These are phyloP conservation scores for Phytophthora nicotianae DNA, from an alignment of 352 stramenopile species.

Conservation along the genomic window DNA sequence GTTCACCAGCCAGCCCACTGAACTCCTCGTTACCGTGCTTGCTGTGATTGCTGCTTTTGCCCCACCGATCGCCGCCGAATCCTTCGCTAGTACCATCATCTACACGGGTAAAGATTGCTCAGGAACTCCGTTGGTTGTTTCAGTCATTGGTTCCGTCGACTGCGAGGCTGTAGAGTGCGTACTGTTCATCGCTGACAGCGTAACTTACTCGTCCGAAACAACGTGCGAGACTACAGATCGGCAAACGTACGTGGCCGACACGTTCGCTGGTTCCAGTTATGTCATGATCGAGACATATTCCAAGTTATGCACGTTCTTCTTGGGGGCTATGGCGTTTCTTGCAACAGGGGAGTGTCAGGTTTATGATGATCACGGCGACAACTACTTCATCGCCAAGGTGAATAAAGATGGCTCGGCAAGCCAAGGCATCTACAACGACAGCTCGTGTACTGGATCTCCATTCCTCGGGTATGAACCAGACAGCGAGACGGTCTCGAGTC, in stretches of 20 bases:
- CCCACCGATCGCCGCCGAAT: slow-evolving; percentile 1
- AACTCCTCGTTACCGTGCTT: slow-evolving; percentile 1
- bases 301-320: slow-evolving; percentile 10
- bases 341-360: slow-evolving; percentile 19
- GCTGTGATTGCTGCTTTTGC: slow-evolving; percentile 20
- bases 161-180: slow-evolving; percentile 18
- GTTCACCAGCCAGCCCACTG: slow-evolving; percentile 1
- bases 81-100: slow-evolving; percentile 12
- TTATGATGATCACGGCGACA: slow-evolving; percentile 15
- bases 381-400: slow-evolving; percentile 17
- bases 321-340: slow-evolving; percentile 19
- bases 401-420: slow-evolving; percentile 25
- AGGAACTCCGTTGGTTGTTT: slow-evolving; percentile 24
- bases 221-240: slow-evolving; percentile 13
- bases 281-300: slow-evolving; percentile 30
- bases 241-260: slow-evolving; percentile 14
- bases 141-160: slow-evolving; percentile 10
- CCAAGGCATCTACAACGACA: slow-evolving; percentile 22
- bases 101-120: slow-evolving; percentile 24
- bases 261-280: slow-evolving; percentile 19
- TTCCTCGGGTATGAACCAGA: slow-evolving; percentile 20
- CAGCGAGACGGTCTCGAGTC: slow-evolving; percentile 18
- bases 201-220: slow-evolving; percentile 18
- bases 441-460: slow-evolving; percentile 14
- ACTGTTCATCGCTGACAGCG: slow-evolving; percentile 10